Conservation (phyloP, 495 filamentous ascomycete genomes). For the Neurospora cerealis region DNA sequence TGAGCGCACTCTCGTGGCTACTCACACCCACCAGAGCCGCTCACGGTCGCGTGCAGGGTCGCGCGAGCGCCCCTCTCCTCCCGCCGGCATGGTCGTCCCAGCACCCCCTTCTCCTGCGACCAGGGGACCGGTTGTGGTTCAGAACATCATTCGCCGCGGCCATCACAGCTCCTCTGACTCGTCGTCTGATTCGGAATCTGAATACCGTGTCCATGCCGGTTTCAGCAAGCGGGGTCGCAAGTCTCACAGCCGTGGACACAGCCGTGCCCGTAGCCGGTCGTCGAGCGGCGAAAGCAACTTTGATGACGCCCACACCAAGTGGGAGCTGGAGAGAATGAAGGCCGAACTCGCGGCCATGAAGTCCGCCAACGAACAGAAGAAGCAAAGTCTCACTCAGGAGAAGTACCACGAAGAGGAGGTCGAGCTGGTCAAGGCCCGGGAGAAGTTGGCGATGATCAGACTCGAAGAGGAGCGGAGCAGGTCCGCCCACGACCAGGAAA, state of each 20-base stretch:
- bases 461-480: constrained; percentile 11
- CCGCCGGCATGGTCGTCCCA: constrained; percentile 11
- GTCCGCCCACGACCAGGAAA: constrained; percentile 8
- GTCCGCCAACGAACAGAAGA: constrained; percentile 8
- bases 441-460: constrained; percentile 14
- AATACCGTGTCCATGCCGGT: constrained; percentile 3
- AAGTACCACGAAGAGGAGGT: not conserved
- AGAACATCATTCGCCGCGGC: constrained; percentile 29
- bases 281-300: constrained; percentile 21
- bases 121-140: constrained; percentile 36
- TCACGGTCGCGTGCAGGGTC: constrained; percentile 34
- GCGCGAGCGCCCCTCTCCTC: constrained; percentile 28
- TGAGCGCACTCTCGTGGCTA: constrained; percentile 28
- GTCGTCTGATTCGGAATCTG: constrained; percentile 18
- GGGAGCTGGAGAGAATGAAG: constrained; percentile 12
- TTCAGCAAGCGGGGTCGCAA: constrained; percentile 1
- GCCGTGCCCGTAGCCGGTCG: constrained; percentile 11
- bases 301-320: constrained; percentile 16
- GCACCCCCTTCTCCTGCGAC: not conserved
- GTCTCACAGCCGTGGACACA: constrained; percentile 15
- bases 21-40: constrained; percentile 11
- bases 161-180: constrained; percentile 24
- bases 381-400: constrained; percentile 12
- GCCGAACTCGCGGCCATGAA: constrained; percentile 14
- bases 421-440: constrained; percentile 7